Base-by-base conservation (phyloP, 2,329 filamentous ascomycete species). In the Hypoxylon sp. region DNA sequence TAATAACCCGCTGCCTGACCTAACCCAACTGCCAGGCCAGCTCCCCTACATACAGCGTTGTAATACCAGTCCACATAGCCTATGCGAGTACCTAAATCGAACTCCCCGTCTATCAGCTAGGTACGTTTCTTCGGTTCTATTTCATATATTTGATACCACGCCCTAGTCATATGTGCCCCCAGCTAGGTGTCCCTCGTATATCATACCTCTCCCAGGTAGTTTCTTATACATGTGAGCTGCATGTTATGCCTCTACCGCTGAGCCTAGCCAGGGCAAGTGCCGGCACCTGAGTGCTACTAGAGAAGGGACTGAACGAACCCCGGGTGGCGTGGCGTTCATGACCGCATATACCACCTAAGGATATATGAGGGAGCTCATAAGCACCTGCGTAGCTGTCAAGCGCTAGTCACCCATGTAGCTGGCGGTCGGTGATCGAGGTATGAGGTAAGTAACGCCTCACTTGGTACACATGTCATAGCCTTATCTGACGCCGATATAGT, bases 381-480 rank as follows among this genome's bases (percentile, higher is more conserved):
- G 15, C 2, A n/a, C n/a, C n/a, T n/a, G n/a, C n/a, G n/a, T n/a
- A n/a, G n/a, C n/a, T n/a, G n/a, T 42, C 26, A 31, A 45, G 42
- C 27, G 42, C 27, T 26, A n/a, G 24, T 29, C 15, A 45, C 42
- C 15, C 23, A 29, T 31, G 24, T 15, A 31, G 18, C 24, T n/a
- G 43, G 51, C 41, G 23, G 38, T 26, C 20, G 6, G n/a, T n/a
- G 41, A 53, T 53, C 49, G 21, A 23, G 23, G 11, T 17, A 33
- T 17, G n/a, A 27, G 29, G 5, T 23, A 7, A 18, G 18, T n/a
- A 15, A n/a, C 29, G 6, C 21, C 18, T 15, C 20, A 45, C 57
- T 52, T 59, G 52, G 56, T 59, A 55, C 50, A 46, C 56, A 43
- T 23, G 15, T 9, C 31, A 33, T 15, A 9, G 13, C 18, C n/a